Evolutionary conservation across 345 rosid species (phyloP).

Genomic region (Citrus hindsii): DNA sequence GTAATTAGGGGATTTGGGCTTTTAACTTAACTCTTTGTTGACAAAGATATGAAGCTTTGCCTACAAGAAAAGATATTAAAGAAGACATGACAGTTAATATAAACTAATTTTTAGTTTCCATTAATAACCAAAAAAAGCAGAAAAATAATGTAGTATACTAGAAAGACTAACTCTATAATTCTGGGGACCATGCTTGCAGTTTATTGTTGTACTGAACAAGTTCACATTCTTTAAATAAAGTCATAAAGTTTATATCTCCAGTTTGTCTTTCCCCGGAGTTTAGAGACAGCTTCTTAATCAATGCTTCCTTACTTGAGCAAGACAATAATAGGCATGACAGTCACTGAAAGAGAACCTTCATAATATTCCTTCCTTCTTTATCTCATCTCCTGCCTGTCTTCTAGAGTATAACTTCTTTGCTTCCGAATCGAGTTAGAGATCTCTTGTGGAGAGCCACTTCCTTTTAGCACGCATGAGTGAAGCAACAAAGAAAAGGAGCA

Average conservation of each 20-base stretch:
- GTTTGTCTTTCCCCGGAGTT: slow-evolving; percentile 10
- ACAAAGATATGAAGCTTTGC: background rate
- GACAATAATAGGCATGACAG: background rate
- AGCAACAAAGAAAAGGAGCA: slow-evolving; percentile 30
- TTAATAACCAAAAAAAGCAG: background rate
- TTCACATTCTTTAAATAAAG: slow-evolving; percentile 16
- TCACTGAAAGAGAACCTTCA: slow-evolving; percentile 9
- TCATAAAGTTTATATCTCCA: slow-evolving; percentile 28
- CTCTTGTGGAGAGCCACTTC: slow-evolving; percentile 34
- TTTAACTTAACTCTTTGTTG: background rate
- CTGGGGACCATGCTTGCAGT: background rate
- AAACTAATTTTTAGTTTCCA: background rate
- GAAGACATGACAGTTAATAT: background rate
- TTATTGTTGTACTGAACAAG: background rate
- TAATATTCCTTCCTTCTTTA: slow-evolving; percentile 18
- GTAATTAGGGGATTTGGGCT: background rate
- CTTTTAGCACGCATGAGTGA: slow-evolving; percentile 26
- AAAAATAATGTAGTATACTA: background rate
- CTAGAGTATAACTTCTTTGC: slow-evolving; percentile 48
- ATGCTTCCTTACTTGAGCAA: slow-evolving; percentile 57
- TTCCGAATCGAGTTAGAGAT: slow-evolving; percentile 42
- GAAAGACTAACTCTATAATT: background rate
- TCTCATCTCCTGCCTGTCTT: slow-evolving; percentile 15
- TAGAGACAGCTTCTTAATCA: slow-evolving; percentile 38
- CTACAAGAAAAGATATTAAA: background rate